phyloP scores from a whole-genome alignment of 352 stramenopile species.

The Pythium utonaiense region DNA sequence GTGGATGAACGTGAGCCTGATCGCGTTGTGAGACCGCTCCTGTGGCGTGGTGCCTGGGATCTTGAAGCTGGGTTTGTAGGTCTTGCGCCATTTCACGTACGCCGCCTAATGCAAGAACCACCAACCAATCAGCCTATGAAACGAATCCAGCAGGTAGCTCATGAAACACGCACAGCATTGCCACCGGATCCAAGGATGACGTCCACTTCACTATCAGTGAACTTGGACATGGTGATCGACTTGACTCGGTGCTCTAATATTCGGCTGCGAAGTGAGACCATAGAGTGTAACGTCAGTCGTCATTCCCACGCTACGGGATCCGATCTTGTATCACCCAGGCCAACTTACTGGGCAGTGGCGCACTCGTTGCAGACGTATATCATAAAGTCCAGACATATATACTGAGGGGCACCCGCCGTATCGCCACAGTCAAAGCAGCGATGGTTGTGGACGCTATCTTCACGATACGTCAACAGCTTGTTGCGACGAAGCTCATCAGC shows the following conservation, averaged over 20 bases:
- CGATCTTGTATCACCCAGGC: no score
- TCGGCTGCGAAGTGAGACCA: background rate
- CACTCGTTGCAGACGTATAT: constrained; percentile 3
- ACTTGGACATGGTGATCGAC: constrained; percentile 7
- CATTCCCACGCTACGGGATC: no score
- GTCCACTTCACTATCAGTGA: constrained; percentile 3
- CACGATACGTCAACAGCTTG: background rate
- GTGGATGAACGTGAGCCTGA: constrained; percentile 5
- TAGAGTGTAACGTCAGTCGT: no score
- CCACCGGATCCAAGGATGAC: background rate
- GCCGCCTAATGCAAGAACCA: background rate
- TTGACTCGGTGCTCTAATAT: constrained; percentile 1
- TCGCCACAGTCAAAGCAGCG: constrained; percentile 2
- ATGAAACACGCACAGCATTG: background rate
- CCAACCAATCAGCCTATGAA: background rate
- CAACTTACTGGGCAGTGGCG: background rate
- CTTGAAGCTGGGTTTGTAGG: background rate
- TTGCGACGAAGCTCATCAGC: background rate
- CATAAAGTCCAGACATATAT: background rate
- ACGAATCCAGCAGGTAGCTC: background rate
- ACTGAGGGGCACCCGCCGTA: background rate
- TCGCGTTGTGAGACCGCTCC: background rate
- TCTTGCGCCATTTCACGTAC: background rate
- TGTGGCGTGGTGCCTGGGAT: background rate
- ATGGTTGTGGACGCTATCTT: background rate